Evolutionary conservation across 2,329 filamentous ascomycete genomes (phyloP).

Genomic region (Sporothrix euskadiensis): DNA sequence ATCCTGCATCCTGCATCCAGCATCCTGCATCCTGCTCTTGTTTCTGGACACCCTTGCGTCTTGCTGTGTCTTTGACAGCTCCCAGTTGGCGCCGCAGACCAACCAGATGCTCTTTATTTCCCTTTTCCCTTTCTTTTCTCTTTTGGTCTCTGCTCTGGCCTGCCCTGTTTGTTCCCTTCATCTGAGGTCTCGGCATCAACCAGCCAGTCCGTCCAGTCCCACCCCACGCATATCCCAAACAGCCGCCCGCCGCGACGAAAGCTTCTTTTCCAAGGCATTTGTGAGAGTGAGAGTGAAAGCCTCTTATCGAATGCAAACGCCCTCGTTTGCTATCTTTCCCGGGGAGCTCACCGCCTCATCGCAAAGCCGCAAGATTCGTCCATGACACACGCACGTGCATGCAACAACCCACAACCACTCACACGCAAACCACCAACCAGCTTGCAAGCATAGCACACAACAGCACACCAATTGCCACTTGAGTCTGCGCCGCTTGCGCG

Average conservation of each 20-base stretch:
- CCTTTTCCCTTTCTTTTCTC: neutral
- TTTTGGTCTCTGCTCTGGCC: neutral
- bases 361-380: neutral
- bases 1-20: neutral
- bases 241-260: neutral
- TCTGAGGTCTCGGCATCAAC: neutral
- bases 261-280: neutral
- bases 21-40: neutral
- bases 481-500: neutral
- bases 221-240: neutral
- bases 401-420: constrained; percentile 9
- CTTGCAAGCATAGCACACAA: neutral
- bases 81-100: neutral
- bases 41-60: constrained; percentile 1
- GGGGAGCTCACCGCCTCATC: constrained; percentile 21
- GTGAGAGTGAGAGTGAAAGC: neutral
- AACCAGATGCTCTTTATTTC: neutral
- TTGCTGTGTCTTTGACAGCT: neutral
- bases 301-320: neutral
- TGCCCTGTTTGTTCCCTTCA: neutral
- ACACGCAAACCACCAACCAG: constrained; percentile 4
- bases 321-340: constrained; percentile 10
- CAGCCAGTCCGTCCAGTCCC: neutral
- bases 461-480: neutral
- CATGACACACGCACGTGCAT: constrained; percentile 18